phyloP scores from a whole-genome alignment of 129 eudicot genomes.

The sunflower (Helianthus annuus) region DNA sequence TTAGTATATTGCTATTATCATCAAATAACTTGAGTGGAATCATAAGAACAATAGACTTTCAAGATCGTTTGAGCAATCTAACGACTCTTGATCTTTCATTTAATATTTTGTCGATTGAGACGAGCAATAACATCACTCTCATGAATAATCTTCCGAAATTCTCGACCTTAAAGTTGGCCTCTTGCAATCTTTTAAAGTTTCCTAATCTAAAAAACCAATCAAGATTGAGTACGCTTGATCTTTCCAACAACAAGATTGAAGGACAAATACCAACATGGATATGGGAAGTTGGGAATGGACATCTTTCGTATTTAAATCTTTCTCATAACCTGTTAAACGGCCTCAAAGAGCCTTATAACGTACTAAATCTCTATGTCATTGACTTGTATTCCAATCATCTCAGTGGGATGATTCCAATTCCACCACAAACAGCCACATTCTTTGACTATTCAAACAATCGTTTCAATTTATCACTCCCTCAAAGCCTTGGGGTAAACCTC shows the following conservation, averaged over 20 bases:
- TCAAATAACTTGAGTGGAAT: constrained; percentile 36
- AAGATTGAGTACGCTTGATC: background rate
- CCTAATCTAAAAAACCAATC: constrained; percentile 49
- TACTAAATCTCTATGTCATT: constrained; percentile 4
- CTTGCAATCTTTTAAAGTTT: constrained; percentile 44
- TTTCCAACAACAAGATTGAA: too few species aligned
- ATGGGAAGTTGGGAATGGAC: too few species aligned
- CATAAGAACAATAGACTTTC: constrained; percentile 2
- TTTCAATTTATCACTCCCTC: too few species aligned
- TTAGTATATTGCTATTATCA: constrained; percentile 31
- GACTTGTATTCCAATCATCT: constrained; percentile 59
- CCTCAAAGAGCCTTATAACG: constrained; percentile 5
- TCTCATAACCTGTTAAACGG: too few species aligned
- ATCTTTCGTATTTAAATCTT: too few species aligned
- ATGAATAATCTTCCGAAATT: background rate
- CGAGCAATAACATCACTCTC: too few species aligned
- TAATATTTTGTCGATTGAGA: too few species aligned
- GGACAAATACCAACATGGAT: too few species aligned
- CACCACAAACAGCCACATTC: constrained; percentile 5
- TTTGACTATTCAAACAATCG: too few species aligned
- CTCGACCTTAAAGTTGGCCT: constrained; percentile 42
- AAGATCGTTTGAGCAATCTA: background rate
- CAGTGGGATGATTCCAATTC: constrained; percentile 44
- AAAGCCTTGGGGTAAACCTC: constrained; percentile 20
- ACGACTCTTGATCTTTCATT: too few species aligned